These are phyloP conservation scores for Apiospora phragmitis DNA, from an alignment of 2,329 filamentous ascomycete genomes.

Conservation along the genomic window DNA sequence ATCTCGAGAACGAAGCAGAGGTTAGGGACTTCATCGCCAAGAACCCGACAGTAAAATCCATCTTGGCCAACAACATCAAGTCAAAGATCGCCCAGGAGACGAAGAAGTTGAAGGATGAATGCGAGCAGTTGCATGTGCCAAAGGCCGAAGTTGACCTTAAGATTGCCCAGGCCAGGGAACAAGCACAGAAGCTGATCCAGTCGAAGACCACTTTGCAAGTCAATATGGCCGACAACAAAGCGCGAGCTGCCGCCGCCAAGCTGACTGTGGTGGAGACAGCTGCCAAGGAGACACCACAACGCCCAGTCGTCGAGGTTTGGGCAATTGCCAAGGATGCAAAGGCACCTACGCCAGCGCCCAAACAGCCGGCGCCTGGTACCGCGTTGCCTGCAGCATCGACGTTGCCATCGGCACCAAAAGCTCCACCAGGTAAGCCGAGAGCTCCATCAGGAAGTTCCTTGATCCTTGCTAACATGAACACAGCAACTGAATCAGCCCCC, in stretches of 20 bases:
- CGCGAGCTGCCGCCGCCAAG: constrained; percentile 66
- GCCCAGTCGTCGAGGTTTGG: constrained; percentile 85
- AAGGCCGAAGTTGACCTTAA: constrained; percentile 55
- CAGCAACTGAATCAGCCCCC: constrained; percentile 17
- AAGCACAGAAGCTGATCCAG: constrained; percentile 70
- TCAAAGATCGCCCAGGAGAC: constrained; percentile 68
- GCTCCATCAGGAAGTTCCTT: background rate
- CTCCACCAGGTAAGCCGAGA: constrained; percentile 9
- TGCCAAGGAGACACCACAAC: constrained; percentile 80
- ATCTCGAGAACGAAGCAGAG: constrained; percentile 54
- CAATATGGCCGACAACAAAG: constrained; percentile 76
- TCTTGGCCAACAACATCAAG: constrained; percentile 63
- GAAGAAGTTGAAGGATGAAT: constrained; percentile 58
- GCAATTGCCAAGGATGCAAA: constrained; percentile 71
- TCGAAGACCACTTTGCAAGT: constrained; percentile 75
- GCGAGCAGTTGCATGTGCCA: constrained; percentile 41
- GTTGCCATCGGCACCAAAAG: background rate
- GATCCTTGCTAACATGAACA: constrained; percentile 15
- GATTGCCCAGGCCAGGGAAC: constrained; percentile 54
- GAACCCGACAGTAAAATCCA: constrained; percentile 58
- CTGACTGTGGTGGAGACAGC: constrained; percentile 78
- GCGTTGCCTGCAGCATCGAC: constrained; percentile 9
- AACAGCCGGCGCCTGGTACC: constrained; percentile 27
- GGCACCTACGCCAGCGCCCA: constrained; percentile 35
- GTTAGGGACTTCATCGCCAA: constrained; percentile 57